Conservation (phyloP, 192 early-diverging fungal genomes). For the Entomortierella lignicola region DNA sequence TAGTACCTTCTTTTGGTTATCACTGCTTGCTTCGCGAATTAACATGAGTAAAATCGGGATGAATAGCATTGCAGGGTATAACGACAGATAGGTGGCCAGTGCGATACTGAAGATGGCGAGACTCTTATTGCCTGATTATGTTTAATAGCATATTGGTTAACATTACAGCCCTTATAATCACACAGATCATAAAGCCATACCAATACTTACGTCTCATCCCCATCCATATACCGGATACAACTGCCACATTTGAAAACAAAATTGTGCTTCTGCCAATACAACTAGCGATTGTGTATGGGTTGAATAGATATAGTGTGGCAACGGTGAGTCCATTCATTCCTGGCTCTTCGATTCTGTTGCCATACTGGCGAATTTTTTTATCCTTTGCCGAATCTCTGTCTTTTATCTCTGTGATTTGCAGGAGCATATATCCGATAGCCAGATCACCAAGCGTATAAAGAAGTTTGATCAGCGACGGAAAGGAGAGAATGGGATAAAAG, state of each 20-base stretch:
- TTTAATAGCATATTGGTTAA: neutral
- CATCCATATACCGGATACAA: slow-evolving; percentile 79
- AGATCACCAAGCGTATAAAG: slow-evolving; percentile 77
- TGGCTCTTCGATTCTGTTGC: slow-evolving; percentile 19
- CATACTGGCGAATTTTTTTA: slow-evolving; percentile 32
- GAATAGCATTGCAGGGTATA: slow-evolving; percentile 90
- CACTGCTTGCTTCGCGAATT: slow-evolving; percentile 6
- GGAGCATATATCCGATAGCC: slow-evolving; percentile 68
- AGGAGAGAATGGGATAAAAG: slow-evolving; percentile 69
- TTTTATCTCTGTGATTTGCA: slow-evolving; percentile 62
- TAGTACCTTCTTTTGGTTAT: slow-evolving; percentile 21
- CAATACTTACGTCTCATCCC: slow-evolving; percentile 63
- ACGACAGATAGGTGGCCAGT: slow-evolving; percentile 83
- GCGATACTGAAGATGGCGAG: slow-evolving; percentile 79
- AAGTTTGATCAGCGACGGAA: slow-evolving; percentile 65
- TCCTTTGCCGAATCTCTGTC: slow-evolving; percentile 19
- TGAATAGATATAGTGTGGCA: slow-evolving; percentile 75
- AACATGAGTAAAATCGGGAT: slow-evolving; percentile 68
- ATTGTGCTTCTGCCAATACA: slow-evolving; percentile 81
- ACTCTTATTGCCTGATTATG: slow-evolving; percentile 56
- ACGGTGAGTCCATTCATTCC: slow-evolving; percentile 37
- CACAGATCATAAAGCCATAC: neutral
- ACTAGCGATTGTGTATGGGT: slow-evolving; percentile 83
- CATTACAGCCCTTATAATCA: neutral
- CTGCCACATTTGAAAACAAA: slow-evolving; percentile 78